Conservation (phyloP, 225 moss, liverwort and hornwort genomes). For the Pseudisothecium myosuroides region DNA sequence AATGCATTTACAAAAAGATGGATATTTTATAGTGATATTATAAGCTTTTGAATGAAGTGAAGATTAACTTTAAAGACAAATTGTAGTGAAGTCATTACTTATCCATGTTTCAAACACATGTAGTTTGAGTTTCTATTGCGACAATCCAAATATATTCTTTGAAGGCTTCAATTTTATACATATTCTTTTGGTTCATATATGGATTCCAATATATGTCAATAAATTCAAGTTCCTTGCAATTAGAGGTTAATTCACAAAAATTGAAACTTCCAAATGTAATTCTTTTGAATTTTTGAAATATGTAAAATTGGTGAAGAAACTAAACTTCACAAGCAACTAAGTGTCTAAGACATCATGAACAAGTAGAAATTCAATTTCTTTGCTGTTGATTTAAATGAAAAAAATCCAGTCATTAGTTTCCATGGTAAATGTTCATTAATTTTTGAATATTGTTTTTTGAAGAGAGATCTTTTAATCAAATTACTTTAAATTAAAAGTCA, state of each 20-base stretch:
- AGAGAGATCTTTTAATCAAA: neutral
- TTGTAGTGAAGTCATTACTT: fast-evolving
- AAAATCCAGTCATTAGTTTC: neutral
- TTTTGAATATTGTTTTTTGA: neutral
- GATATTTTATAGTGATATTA: too few species aligned
- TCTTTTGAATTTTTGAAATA: neutral
- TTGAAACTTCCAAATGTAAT: neutral
- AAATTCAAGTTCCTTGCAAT: too few species aligned
- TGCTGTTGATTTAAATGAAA: neutral
- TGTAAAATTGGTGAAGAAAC: neutral
- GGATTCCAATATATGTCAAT: neutral
- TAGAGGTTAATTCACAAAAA: neutral
- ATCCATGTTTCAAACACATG: neutral
- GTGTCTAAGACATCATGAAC: neutral
- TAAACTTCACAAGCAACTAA: neutral
- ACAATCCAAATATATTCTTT: neutral
- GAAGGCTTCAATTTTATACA: neutral
- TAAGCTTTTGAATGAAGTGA: neutral
- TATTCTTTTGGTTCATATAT: neutral
- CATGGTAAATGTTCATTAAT: fast-evolving
- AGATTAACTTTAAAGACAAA: neutral
- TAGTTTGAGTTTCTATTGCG: neutral
- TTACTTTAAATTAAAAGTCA: too few species aligned
- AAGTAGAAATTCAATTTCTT: neutral
- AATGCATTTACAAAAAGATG: too few species aligned